A percentile compares a stretch with the other conserved stretches of the same genome.
Evolutionary conservation across 768 basidiomycete genomes (phyloP).

Genomic region (Lepiota brunneoincarnata): DNA sequence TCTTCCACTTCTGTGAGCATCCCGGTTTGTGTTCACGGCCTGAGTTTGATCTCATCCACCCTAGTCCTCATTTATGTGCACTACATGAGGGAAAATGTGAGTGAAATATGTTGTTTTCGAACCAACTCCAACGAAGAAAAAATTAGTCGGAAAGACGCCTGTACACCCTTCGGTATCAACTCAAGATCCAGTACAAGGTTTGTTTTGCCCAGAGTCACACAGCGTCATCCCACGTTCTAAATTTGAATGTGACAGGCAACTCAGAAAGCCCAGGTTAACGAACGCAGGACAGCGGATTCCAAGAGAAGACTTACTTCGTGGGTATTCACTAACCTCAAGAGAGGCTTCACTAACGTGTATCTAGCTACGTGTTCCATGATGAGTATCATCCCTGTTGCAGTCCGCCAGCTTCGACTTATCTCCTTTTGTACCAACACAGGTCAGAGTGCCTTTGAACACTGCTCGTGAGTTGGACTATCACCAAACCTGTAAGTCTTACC

Average conservation of each 20-base stretch:
- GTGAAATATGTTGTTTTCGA: slow-evolving; percentile 16
- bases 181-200: slow-evolving; percentile 69
- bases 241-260: slow-evolving; percentile 40
- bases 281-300: slow-evolving; percentile 73
- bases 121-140: neutral
- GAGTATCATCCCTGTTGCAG: slow-evolving; percentile 30
- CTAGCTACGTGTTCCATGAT: slow-evolving; percentile 78
- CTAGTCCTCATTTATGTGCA: slow-evolving; percentile 74
- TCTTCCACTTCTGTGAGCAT: slow-evolving; percentile 67
- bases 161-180: slow-evolving; percentile 68
- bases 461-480: slow-evolving; percentile 42
- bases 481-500: neutral
- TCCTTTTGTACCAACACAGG: slow-evolving; percentile 42
- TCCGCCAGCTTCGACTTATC: slow-evolving; percentile 9
- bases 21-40: neutral
- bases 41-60: slow-evolving; percentile 20
- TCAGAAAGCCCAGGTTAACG: slow-evolving; percentile 75
- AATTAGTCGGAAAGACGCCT: slow-evolving; percentile 64
- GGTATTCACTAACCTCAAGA: slow-evolving; percentile 26
- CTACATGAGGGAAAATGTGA: slow-evolving; percentile 59
- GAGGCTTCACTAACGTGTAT: neutral
- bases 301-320: slow-evolving; percentile 81
- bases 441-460: slow-evolving; percentile 79
- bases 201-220: neutral
- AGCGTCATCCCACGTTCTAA: neutral